phyloP scores from a whole-genome alignment of 2,329 filamentous ascomycete species.

The Fusarium ramigenum region DNA sequence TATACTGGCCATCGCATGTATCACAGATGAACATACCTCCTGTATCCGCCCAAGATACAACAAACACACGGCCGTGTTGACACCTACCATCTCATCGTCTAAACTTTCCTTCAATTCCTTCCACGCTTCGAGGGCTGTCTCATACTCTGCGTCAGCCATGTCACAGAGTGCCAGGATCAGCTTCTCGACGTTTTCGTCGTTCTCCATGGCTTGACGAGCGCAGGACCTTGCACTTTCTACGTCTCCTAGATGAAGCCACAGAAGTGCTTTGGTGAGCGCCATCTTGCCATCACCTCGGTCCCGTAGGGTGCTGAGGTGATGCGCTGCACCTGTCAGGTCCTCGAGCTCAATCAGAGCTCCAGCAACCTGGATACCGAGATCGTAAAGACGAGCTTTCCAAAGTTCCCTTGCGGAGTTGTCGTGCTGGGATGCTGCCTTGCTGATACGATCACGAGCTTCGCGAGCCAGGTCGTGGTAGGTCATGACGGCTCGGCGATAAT shows the following conservation, averaged over 20 bases:
- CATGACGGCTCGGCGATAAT: slow-evolving; percentile 85
- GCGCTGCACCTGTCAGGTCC: slow-evolving; percentile 80
- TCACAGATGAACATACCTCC: slow-evolving; percentile 60
- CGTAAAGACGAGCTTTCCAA: slow-evolving; percentile 78
- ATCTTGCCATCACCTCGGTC: slow-evolving; percentile 52
- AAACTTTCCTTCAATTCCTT: slow-evolving; percentile 54
- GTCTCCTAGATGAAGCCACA: slow-evolving; percentile 84
- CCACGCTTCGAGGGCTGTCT: slow-evolving; percentile 71
- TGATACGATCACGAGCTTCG: slow-evolving; percentile 74
- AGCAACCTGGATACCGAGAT: slow-evolving; percentile 76
- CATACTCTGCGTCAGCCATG: slow-evolving; percentile 81
- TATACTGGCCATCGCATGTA: background rate
- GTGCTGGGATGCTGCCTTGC: slow-evolving; percentile 54
- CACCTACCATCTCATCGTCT: slow-evolving; percentile 74
- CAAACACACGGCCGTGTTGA: slow-evolving; percentile 86
- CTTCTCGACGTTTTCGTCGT: slow-evolving; percentile 51
- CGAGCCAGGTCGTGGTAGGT: slow-evolving; percentile 88
- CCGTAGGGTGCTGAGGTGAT: slow-evolving; percentile 73
- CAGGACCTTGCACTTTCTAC: slow-evolving; percentile 70
- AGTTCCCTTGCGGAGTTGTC: slow-evolving; percentile 65
- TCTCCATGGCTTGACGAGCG: slow-evolving; percentile 48
- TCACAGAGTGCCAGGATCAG: slow-evolving; percentile 75
- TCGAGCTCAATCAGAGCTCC: slow-evolving; percentile 84
- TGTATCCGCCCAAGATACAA: slow-evolving; percentile 82
- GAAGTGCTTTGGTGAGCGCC: slow-evolving; percentile 65